phyloP scores from a whole-genome alignment of 2,329 filamentous ascomycete species.

The Chaetoscypha palmicola region DNA sequence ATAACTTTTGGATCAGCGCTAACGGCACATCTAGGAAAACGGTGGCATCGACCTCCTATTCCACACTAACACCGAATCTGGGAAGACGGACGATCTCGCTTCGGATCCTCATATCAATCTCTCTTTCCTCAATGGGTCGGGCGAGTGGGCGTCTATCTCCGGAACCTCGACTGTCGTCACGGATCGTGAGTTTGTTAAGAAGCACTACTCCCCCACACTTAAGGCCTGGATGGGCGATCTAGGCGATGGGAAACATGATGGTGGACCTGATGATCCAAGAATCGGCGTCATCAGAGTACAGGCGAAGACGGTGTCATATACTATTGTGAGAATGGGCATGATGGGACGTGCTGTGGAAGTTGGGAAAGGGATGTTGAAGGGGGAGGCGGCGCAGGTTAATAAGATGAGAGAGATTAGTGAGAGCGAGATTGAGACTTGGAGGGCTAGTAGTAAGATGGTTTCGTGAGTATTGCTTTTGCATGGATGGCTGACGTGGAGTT shows the following conservation, averaged over 20 bases:
- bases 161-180: slow-evolving; percentile 64
- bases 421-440: slow-evolving; percentile 58
- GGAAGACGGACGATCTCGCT: slow-evolving; percentile 77
- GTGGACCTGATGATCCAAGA: slow-evolving; percentile 71
- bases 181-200: slow-evolving; percentile 59
- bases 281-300: slow-evolving; percentile 76
- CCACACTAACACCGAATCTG: slow-evolving; percentile 84
- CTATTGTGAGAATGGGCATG: slow-evolving; percentile 54
- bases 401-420: slow-evolving; percentile 67
- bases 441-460: slow-evolving; percentile 32
- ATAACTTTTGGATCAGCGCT: too few relatives aligned
- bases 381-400: slow-evolving; percentile 65
- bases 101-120: slow-evolving; percentile 71
- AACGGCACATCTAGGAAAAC: slow-evolving; percentile 62
- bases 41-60: slow-evolving; percentile 79
- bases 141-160: slow-evolving; percentile 84
- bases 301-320: slow-evolving; percentile 65
- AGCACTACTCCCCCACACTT: slow-evolving; percentile 66
- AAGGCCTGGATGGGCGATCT: slow-evolving; percentile 86
- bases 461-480: too few relatives aligned
- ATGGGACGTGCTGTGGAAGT: slow-evolving; percentile 62
- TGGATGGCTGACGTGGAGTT: too few relatives aligned
- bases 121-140: slow-evolving; percentile 66
- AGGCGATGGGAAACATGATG: slow-evolving; percentile 76
- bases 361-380: slow-evolving; percentile 67